A percentile compares a stretch with the other conserved stretches of the same genome.
These are phyloP conservation scores for Oryza glaberrima DNA, from an alignment of 176 grass and related monocot genomes.

Conservation along the genomic window DNA sequence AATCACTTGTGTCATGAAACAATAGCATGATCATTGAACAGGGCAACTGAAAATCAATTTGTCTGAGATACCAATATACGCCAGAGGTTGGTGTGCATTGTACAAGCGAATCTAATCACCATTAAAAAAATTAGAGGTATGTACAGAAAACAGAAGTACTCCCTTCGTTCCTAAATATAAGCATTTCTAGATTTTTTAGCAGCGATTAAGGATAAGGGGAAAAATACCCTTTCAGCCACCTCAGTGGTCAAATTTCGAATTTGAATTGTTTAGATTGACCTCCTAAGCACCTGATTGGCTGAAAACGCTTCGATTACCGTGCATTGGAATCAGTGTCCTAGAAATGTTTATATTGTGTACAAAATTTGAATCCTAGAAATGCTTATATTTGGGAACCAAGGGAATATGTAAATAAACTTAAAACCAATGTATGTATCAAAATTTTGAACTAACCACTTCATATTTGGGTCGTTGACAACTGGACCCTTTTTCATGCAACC, in stretches of 20 bases:
- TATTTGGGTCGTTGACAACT: conserved; percentile 88
- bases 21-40: conserved; percentile 27
- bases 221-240: no score
- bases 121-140: neutral
- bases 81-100: conserved; percentile 10
- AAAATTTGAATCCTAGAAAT: no score
- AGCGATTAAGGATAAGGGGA: no score
- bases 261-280: no score
- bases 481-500: conserved; percentile 99
- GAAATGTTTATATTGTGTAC: no score
- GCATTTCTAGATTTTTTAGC: no score
- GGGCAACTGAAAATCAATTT: neutral
- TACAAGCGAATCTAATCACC: conserved; percentile 8
- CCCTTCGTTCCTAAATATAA: no score
- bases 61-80: neutral
- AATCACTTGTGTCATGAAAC: conserved; percentile 9
- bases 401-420: neutral
- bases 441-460: conserved; percentile 71
- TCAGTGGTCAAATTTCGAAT: no score
- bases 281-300: no score
- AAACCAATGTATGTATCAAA: conserved; percentile 26
- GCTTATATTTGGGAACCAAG: no score
- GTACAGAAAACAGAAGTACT: conserved; percentile 18
- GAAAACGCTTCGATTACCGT: no score
- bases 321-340: no score